Percentiles rank a stretch among this genome's conserved stretches.
Evolutionary conservation across 164 flowering plant species (phyloP).

Genomic region (Cinnamomum micranthum): DNA sequence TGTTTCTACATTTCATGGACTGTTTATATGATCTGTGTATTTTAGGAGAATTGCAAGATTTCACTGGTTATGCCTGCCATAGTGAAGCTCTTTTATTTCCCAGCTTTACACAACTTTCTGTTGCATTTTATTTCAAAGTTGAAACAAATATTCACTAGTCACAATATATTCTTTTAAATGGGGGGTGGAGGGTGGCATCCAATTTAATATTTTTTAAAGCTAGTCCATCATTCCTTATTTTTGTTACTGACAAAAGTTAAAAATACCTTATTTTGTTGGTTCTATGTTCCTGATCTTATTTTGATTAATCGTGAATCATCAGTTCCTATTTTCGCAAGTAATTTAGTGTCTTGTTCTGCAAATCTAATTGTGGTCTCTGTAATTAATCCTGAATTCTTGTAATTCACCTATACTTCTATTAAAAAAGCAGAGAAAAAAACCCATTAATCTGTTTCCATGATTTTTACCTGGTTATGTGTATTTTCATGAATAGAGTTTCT

Average conservation of each 20-base stretch:
- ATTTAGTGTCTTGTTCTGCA: not conserved
- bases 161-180: too few relatives aligned
- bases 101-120: not conserved
- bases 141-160: not conserved
- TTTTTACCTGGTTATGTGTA: not conserved
- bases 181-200: not conserved
- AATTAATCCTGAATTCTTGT: not conserved
- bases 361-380: not conserved
- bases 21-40: not conserved
- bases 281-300: not conserved
- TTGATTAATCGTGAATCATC: not conserved
- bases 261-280: not conserved
- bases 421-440: too few relatives aligned
- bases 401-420: not conserved
- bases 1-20: not conserved
- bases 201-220: not conserved
- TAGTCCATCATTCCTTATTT: not conserved
- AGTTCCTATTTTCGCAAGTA: not conserved
- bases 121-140: not conserved
- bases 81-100: not conserved
- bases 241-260: too few relatives aligned
- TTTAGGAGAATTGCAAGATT: not conserved
- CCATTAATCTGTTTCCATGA: not conserved
- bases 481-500: not conserved
- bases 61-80: not conserved